Base-by-base conservation (phyloP, 2,329 filamentous ascomycete species). In the Hypoxylon sp. region DNA sequence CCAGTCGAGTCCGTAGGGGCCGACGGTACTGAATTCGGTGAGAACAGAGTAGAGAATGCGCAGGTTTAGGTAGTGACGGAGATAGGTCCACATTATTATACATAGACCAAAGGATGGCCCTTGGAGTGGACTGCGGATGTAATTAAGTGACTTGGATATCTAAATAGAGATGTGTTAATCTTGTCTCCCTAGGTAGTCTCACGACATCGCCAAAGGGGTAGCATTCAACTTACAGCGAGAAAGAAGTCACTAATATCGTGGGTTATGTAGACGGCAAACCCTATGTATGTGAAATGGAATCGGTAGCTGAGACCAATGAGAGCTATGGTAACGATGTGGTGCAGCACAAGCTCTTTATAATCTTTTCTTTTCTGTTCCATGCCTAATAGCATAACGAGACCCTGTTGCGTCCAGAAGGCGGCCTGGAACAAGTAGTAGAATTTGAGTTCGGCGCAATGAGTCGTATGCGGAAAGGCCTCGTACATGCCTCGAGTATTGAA, bases 201-300 rank as follows among this genome's bases (percentile, higher is more conserved):
- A 4, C n/a, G 8, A 1, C 17, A 10, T 3, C 24, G 11, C 11
- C 21, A 44, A 24, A 6, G 6, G n/a, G 5, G 19, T 6, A 8
- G 5, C 5, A 19, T 24, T 21, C 48, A 32, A 69, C 74, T 73
- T 57, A 76, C 74, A 4, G 91, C 91, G 42, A 93, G 83, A 83
- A 93, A 93, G 79, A 93, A 92, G 76, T 93, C 91, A 31, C 88
- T 91, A 55, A 93, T 86, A 74, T 93, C 91, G 75, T 92, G 90
- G 1, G 91, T 93, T 57, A 93, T 88, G 76, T 92, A 93, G 6
- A 93, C 89, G 1, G 89, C 89, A 37, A 93, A 79, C 6, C 91
- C 91, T 80, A 93, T 92, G 78, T 92, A 90, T 0, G 90, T 91
- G 77, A 93, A 93, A 77, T 93, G 91, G 79, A 93, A 93, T 27